Conservation (phyloP, 768 basidiomycete genomes). For the Phanerodontia chrysosporium region DNA sequence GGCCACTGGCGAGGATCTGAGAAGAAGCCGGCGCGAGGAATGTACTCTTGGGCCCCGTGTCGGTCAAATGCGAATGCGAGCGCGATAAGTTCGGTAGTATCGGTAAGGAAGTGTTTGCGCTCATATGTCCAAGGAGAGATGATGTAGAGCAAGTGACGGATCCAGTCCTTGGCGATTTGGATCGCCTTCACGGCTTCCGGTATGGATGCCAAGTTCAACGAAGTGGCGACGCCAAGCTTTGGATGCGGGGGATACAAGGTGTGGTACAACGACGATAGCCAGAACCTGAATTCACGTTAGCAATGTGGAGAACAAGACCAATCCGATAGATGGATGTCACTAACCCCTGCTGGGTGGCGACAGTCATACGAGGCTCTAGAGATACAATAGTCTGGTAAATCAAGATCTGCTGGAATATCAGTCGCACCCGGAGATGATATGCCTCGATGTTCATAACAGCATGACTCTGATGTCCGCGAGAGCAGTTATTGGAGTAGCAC, state of each 20-base stretch:
- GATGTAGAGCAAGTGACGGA: constrained; percentile 34
- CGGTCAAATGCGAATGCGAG: constrained; percentile 38
- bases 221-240: constrained; percentile 39
- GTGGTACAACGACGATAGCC: constrained; percentile 5
- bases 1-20: not conserved
- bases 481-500: not conserved
- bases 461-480: constrained; percentile 29
- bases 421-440: constrained; percentile 38
- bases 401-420: constrained; percentile 46
- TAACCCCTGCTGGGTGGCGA: constrained; percentile 1
- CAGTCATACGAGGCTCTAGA: not conserved
- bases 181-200: constrained; percentile 36
- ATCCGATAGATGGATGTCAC: not conserved
- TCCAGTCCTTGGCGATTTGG: constrained; percentile 41
- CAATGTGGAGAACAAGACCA: not conserved
- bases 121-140: constrained; percentile 22
- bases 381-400: constrained; percentile 27
- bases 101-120: constrained; percentile 33
- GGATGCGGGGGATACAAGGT: constrained; percentile 42
- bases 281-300: not conserved
- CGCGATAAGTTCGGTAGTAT: constrained; percentile 31
- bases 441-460: constrained; percentile 19
- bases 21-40: constrained; percentile 31
- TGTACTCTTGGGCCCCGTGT: constrained; percentile 29
- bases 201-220: constrained; percentile 32